Evolutionary conservation across 345 rosid genomes (phyloP).

Genomic region (Crucihimalaya himalaica): DNA sequence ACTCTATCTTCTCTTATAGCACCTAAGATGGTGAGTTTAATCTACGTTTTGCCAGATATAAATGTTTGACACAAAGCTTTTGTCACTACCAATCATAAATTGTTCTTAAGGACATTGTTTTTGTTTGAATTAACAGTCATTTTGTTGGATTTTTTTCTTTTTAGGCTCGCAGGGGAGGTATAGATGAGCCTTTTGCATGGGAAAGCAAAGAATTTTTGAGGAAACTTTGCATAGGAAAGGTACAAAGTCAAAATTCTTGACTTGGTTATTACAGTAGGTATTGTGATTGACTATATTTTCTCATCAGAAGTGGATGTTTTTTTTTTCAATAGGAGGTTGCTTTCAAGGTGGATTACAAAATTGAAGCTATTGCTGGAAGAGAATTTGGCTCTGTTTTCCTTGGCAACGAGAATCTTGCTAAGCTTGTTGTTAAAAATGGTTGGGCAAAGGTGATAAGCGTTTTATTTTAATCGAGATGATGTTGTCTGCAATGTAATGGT

Average conservation of each 20-base stretch:
- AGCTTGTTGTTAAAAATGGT: constrained; percentile 70
- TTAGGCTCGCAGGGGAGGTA: constrained; percentile 85
- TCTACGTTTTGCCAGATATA: neutral
- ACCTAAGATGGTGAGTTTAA: constrained; percentile 68
- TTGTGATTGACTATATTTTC: neutral
- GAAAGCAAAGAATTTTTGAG: constrained; percentile 89
- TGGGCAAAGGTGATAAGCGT: constrained; percentile 79
- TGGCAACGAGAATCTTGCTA: constrained; percentile 73
- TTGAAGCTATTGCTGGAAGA: constrained; percentile 63
- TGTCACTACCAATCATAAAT: neutral
- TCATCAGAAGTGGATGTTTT: neutral
- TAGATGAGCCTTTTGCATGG: constrained; percentile 97
- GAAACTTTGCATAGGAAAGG: constrained; percentile 98
- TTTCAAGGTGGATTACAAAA: constrained; percentile 84
- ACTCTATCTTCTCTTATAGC: constrained; percentile 79
- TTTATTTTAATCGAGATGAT: constrained; percentile 1
- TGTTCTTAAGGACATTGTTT: neutral
- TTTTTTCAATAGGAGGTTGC: constrained; percentile 66
- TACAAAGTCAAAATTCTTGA: constrained; percentile 28
- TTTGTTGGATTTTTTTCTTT: constrained; percentile 1
- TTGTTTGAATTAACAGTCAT: neutral
- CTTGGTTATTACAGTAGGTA: neutral
- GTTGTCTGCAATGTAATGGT: neutral
- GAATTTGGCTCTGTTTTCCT: constrained; percentile 94
- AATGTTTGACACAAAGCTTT: neutral